phyloP scores from a whole-genome alignment of 306 rosid species.

The Vachellia collinsii region DNA sequence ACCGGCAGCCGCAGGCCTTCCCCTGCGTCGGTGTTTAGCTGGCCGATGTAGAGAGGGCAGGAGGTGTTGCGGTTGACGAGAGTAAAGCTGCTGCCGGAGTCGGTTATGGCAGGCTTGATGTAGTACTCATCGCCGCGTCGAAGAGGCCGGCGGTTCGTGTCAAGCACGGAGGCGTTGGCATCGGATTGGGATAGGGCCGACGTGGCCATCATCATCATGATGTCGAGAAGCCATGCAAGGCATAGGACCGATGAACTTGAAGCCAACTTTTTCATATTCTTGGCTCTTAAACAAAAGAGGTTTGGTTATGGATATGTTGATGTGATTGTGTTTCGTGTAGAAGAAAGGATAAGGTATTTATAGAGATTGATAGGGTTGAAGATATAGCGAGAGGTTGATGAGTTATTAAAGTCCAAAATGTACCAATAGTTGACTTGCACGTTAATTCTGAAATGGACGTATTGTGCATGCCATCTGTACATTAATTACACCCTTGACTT shows the following conservation, averaged over 20 bases:
- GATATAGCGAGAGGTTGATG: too few relatives aligned
- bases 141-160: conserved; percentile 32
- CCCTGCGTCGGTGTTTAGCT: background rate
- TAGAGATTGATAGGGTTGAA: too few relatives aligned
- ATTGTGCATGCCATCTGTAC: too few relatives aligned
- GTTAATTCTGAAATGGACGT: too few relatives aligned
- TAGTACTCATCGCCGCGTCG: conserved; percentile 48
- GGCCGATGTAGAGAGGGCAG: conserved; percentile 59
- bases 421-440: too few relatives aligned
- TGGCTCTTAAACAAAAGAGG: background rate
- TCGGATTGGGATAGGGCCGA: too few relatives aligned
- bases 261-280: background rate
- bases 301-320: background rate
- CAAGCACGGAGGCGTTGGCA: too few relatives aligned
- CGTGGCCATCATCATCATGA: background rate
- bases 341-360: too few relatives aligned
- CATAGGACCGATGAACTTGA: too few relatives aligned
- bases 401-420: too few relatives aligned
- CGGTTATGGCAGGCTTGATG: conserved; percentile 65
- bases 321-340: background rate
- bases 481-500: too few relatives aligned
- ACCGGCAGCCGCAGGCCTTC: conserved; percentile 40
- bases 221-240: too few relatives aligned
- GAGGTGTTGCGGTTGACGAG: conserved; percentile 34
- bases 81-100: conserved; percentile 57